phyloP scores from a whole-genome alignment of 768 basidiomycete species.

The Tubosaeta brunneosetosa region DNA sequence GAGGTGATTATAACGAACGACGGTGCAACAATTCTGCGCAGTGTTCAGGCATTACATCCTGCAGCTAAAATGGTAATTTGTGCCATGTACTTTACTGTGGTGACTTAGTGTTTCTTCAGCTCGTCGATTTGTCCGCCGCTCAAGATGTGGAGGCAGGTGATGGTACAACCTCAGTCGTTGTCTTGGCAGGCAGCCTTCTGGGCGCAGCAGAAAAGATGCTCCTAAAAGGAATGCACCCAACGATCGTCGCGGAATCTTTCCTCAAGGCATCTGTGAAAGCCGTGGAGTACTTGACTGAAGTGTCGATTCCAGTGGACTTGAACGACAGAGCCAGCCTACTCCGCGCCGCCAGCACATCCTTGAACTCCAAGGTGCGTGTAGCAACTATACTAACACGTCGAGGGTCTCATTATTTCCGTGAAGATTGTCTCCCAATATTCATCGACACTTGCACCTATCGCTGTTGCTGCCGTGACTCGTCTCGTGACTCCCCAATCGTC shows the following conservation, averaged over 20 bases:
- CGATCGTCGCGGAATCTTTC: conserved; percentile 95
- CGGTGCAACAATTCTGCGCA: conserved; percentile 95
- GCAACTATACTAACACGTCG: neutral
- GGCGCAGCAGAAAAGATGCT: conserved; percentile 97
- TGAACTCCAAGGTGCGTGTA: conserved; percentile 84
- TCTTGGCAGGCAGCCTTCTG: conserved; percentile 88
- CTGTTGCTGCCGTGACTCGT: conserved; percentile 92
- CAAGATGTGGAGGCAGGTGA: conserved; percentile 99
- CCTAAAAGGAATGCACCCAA: conserved; percentile 95
- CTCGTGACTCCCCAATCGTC: conserved; percentile 84
- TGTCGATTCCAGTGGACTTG: conserved; percentile 89
- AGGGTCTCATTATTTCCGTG: conserved; percentile 6
- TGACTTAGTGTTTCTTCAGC: conserved; percentile 40
- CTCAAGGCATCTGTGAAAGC: conserved; percentile 87
- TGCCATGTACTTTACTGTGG: neutral
- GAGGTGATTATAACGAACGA: conserved; percentile 99
- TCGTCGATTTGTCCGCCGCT: conserved; percentile 95
- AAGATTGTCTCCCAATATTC: conserved; percentile 99
- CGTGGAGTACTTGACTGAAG: conserved; percentile 89
- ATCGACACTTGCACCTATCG: conserved; percentile 95
- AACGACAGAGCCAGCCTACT: conserved; percentile 80
- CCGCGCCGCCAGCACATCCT: conserved; percentile 88
- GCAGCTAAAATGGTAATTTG: conserved; percentile 88
- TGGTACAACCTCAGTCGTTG: conserved; percentile 96
- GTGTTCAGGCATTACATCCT: conserved; percentile 93